Conservation (phyloP, 352 stramenopile genomes). For the Pythium phragmitis region DNA sequence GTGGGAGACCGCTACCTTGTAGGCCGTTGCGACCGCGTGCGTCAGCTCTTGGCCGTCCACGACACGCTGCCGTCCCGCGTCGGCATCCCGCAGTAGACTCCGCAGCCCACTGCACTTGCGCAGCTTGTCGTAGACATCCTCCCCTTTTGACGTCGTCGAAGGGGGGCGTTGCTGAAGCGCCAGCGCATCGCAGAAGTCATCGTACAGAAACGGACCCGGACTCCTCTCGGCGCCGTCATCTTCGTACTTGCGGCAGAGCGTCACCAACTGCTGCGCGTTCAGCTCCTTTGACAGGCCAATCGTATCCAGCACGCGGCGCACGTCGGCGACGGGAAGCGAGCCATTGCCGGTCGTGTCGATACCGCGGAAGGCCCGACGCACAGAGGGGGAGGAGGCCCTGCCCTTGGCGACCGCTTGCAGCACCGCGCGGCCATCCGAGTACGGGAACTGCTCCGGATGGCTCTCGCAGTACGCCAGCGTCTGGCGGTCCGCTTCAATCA, state of each 20-base stretch:
- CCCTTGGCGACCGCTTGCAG: slow-evolving; percentile 20
- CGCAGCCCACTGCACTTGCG: slow-evolving; percentile 10
- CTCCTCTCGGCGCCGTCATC: slow-evolving; percentile 3
- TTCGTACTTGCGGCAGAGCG: slow-evolving; percentile 47
- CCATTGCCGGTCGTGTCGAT: slow-evolving; percentile 26
- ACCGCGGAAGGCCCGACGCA: slow-evolving; percentile 43
- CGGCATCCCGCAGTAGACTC: slow-evolving; percentile 9
- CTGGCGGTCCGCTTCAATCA: slow-evolving; percentile 74
- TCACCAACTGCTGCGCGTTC: slow-evolving; percentile 70
- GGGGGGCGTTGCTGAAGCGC: neutral
- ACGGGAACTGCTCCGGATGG: slow-evolving; percentile 64
- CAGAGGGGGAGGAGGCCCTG: neutral
- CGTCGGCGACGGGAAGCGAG: slow-evolving; percentile 25
- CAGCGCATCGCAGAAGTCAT: slow-evolving; percentile 66
- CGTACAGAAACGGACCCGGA: slow-evolving; percentile 36
- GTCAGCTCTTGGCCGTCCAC: slow-evolving; percentile 10
- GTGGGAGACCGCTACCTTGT: slow-evolving; percentile 10
- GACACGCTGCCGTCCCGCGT: neutral
- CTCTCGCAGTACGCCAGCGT: slow-evolving; percentile 80
- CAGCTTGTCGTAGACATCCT: slow-evolving; percentile 11
- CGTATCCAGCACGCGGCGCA: slow-evolving; percentile 32
- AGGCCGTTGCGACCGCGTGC: slow-evolving; percentile 2
- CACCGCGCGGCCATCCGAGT: slow-evolving; percentile 48
- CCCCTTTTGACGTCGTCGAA: neutral
- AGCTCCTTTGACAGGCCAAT: slow-evolving; percentile 24